Evolutionary conservation across 345 rosid species (phyloP).

Genomic region (Euphorbia pulcherrima): DNA sequence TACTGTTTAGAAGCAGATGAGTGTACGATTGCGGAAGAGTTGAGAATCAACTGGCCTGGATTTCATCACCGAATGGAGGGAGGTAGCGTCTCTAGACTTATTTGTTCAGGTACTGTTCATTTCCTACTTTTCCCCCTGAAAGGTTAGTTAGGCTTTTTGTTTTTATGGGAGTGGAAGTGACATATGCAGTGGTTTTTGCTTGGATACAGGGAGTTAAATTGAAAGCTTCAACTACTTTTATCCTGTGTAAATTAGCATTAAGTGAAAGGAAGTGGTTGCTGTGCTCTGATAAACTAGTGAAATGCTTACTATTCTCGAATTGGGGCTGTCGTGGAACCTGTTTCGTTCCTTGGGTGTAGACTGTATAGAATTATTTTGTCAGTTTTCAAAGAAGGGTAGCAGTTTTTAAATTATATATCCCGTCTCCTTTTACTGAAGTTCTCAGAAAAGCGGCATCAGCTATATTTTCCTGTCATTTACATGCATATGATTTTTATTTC

Average conservation of each 20-base stretch:
- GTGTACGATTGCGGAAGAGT: constrained; percentile 48
- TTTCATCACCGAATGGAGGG: constrained; percentile 98
- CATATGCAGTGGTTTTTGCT: constrained; percentile 17
- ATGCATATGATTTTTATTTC: too few relatives aligned
- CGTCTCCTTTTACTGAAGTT: neutral
- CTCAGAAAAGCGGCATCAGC: neutral
- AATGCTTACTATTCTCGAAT: constrained; percentile 8
- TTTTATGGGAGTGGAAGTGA: neutral
- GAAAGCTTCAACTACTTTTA: neutral
- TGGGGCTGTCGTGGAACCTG: constrained; percentile 7
- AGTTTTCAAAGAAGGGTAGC: neutral
- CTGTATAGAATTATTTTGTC: neutral
- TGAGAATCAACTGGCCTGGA: constrained; percentile 57
- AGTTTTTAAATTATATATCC: neutral
- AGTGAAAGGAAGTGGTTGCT: neutral
- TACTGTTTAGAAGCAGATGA: constrained; percentile 48
- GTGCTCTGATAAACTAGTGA: neutral
- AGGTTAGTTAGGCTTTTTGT: constrained; percentile 14
- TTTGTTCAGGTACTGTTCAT: constrained; percentile 78
- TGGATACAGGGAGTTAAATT: constrained; percentile 13
- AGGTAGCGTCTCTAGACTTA: constrained; percentile 96
- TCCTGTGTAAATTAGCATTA: neutral
- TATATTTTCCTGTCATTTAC: neutral
- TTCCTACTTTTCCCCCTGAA: constrained; percentile 38
- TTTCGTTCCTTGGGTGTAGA: neutral